Evolutionary conservation across 345 rosid genomes (phyloP).

Genomic region (Moringa oleifera): DNA sequence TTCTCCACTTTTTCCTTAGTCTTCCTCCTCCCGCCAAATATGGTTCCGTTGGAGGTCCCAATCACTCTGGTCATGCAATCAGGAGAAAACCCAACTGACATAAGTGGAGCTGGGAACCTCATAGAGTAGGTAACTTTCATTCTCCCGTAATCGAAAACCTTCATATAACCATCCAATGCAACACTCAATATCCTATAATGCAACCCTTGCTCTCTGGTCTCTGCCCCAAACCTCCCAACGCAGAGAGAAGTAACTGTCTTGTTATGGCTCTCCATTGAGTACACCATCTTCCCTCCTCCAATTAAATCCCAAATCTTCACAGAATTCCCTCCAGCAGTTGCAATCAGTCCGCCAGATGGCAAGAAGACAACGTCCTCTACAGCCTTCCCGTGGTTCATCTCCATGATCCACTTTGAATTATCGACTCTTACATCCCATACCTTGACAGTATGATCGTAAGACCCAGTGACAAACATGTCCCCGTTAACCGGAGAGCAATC

Average conservation of each 20-base stretch:
- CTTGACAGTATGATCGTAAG: slow-evolving; percentile 88
- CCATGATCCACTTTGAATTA: slow-evolving; percentile 41
- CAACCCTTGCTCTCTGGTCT: slow-evolving; percentile 29
- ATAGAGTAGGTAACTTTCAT: slow-evolving; percentile 79
- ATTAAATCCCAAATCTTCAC: slow-evolving; percentile 92
- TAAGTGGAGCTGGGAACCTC: slow-evolving; percentile 85
- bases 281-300: slow-evolving; percentile 75
- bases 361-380: slow-evolving; percentile 83
- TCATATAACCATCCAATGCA: slow-evolving; percentile 88
- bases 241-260: slow-evolving; percentile 81
- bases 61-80: slow-evolving; percentile 55
- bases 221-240: slow-evolving; percentile 46
- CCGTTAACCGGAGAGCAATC: slow-evolving; percentile 70
- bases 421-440: slow-evolving; percentile 85
- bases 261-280: slow-evolving; percentile 90
- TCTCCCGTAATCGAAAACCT: slow-evolving; percentile 74
- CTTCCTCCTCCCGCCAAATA: slow-evolving; percentile 74
- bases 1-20: slow-evolving; percentile 40
- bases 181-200: slow-evolving; percentile 72
- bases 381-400: slow-evolving; percentile 78
- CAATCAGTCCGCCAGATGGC: slow-evolving; percentile 86
- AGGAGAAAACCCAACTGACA: slow-evolving; percentile 62
- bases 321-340: slow-evolving; percentile 73
- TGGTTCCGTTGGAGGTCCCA: slow-evolving; percentile 68
- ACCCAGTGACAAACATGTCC: slow-evolving; percentile 73